Conservation (phyloP, 2,329 filamentous ascomycete species). For the Hypoxylon sp. region DNA sequence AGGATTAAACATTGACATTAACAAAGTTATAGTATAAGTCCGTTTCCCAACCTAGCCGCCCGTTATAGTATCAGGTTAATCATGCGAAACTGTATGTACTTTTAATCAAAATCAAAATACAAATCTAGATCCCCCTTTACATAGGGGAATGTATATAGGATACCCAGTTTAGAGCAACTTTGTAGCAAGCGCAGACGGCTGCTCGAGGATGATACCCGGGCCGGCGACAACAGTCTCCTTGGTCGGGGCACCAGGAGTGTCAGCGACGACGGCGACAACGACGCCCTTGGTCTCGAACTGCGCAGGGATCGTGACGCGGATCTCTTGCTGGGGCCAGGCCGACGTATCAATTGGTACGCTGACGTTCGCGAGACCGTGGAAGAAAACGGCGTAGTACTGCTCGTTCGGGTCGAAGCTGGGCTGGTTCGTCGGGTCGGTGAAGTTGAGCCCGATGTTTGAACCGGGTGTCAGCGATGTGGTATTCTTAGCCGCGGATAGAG, state of each 20-base stretch:
- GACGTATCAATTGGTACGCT: slow-evolving; percentile 54
- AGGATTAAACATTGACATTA: slow-evolving; percentile 40
- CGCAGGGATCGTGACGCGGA: slow-evolving; percentile 53
- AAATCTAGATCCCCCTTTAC: not conserved
- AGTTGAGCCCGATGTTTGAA: slow-evolving; percentile 50
- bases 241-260: slow-evolving; percentile 53
- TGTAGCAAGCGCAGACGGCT: slow-evolving; percentile 49
- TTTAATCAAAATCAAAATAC: not conserved
- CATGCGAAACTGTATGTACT: not conserved
- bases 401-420: slow-evolving; percentile 44
- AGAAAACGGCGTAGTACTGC: slow-evolving; percentile 58
- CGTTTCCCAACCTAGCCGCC: slow-evolving; percentile 10
- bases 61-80: not conserved
- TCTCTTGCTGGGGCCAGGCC: slow-evolving; percentile 40
- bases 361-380: slow-evolving; percentile 54
- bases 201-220: slow-evolving; percentile 54
- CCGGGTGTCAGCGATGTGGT: slow-evolving; percentile 51
- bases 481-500: slow-evolving; percentile 46
- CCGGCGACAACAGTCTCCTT: slow-evolving; percentile 56
- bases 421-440: slow-evolving; percentile 48
- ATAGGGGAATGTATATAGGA: not conserved
- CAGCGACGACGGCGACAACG: slow-evolving; percentile 54
- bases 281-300: slow-evolving; percentile 55
- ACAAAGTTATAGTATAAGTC: slow-evolving; percentile 10
- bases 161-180: slow-evolving; percentile 29